These are phyloP conservation scores for Beauveria scarabaeidicola DNA, from an alignment of 2,329 filamentous ascomycete genomes.

Conservation along the genomic window DNA sequence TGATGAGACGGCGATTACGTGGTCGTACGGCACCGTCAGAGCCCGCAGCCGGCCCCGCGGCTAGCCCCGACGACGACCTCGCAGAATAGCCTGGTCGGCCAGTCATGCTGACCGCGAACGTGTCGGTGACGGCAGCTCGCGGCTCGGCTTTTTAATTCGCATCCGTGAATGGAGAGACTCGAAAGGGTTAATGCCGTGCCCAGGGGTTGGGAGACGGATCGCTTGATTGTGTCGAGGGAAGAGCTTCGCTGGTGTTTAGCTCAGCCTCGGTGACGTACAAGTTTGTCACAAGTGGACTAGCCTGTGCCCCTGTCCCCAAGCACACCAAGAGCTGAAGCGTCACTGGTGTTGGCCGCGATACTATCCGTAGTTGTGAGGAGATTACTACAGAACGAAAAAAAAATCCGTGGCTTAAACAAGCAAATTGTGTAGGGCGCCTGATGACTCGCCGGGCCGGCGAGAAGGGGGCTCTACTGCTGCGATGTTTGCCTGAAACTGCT, in stretches of 20 bases:
- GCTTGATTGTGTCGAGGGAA: background rate
- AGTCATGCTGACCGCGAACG: constrained; percentile 29
- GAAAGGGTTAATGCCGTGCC: constrained; percentile 17
- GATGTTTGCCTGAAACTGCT: background rate
- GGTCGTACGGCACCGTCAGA: constrained; percentile 36
- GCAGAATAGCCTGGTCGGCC: constrained; percentile 18
- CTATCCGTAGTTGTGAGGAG: background rate
- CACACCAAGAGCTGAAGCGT: background rate
- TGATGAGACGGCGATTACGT: constrained; percentile 40
- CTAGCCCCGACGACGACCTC: constrained; percentile 32
- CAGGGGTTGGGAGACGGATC: background rate
- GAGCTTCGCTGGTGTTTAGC: constrained; percentile 1
- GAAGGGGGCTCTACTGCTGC: background rate
- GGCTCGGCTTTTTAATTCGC: constrained; percentile 20
- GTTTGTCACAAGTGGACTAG: constrained; percentile 5
- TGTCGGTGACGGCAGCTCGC: constrained; percentile 23
- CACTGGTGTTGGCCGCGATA: background rate
- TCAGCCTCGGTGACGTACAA: constrained; percentile 5
- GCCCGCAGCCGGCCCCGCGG: constrained; percentile 36
- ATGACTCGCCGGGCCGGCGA: background rate
- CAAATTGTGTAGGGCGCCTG: background rate
- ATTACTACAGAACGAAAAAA: too few species aligned
- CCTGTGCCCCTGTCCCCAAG: background rate
- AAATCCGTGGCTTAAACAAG: too few species aligned
- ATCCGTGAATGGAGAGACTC: constrained; percentile 21